Conservation (phyloP, 176 grass and related monocot species). For the Oryza australiensis region DNA sequence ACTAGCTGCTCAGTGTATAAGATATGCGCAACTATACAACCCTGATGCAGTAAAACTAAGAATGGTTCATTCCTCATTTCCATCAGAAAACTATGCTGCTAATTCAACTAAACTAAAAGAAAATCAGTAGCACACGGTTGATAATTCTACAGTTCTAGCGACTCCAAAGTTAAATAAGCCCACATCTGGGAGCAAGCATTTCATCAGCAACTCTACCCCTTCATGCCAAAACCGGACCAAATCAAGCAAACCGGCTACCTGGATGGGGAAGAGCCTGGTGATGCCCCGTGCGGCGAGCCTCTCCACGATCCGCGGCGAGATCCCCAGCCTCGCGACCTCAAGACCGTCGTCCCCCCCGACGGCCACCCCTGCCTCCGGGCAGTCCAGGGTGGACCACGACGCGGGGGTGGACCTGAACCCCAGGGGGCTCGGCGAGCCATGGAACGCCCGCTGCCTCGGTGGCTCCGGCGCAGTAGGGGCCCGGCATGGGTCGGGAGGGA, state of each 20-base stretch:
- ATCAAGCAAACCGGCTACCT: slow-evolving; percentile 47
- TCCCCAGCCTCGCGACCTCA: slow-evolving; percentile 78
- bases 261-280: slow-evolving; percentile 91
- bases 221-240: not conserved
- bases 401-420: slow-evolving; percentile 46
- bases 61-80: not conserved
- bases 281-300: slow-evolving; percentile 68
- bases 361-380: slow-evolving; percentile 33
- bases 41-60: not conserved
- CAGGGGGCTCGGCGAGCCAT: slow-evolving; percentile 37
- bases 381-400: slow-evolving; percentile 2
- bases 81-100: not conserved
- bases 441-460: slow-evolving; percentile 54
- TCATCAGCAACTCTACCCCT: not conserved
- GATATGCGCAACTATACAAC: not conserved
- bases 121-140: not conserved
- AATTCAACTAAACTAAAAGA: not conserved
- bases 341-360: slow-evolving; percentile 48
- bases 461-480: not conserved
- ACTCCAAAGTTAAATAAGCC: not conserved
- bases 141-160: not conserved
- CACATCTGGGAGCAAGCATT: not conserved
- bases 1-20: not conserved
- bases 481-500: not conserved
- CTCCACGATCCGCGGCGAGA: slow-evolving; percentile 72